Base-by-base conservation (phyloP, 139 green algal genomes). In the Chlorella sorokiniana region DNA sequence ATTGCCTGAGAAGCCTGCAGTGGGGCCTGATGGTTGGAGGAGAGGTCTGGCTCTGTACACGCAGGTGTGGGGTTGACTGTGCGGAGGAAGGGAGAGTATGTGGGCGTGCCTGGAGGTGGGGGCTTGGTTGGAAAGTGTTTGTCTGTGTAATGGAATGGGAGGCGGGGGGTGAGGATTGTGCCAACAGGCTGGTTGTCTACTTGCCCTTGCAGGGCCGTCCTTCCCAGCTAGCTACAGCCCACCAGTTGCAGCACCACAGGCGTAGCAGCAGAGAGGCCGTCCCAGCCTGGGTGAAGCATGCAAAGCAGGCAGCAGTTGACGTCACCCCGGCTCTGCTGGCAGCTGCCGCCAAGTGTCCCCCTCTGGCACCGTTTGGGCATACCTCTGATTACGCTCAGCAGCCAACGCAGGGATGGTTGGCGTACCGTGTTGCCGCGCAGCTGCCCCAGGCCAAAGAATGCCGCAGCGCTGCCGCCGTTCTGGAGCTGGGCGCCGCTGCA, bases 241-340 rank as follows among this genome's bases (percentile, higher is more conserved):
- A 42, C n/a, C 42, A 62, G 48, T 3, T 56, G 25, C 35, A 27
- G 37, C 37, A n/a, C 37, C 54, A 6, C 45, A 56, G 48, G 11
- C 48, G 48, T 25, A 16, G 48, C 48, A 56, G 48, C 16, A 25
- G 48, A 56, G 48, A 11, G 14, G 9, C 44, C 1, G 68, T 51
- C 1, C 73, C 73, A 16, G 73, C 51, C 29, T 79, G 73, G 73
- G 73, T 69, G 54, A 35, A 42, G 18, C 54, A 37, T 31, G 73
- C 54, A 25, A 41, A 29, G 37, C 54, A 79, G 14, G 41, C n/a
- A 23, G 73, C 23, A 9, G 25, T 48, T 18, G 73, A 79, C 38
- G 22, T 68, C 37, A 79, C 73, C 0, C 54, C 51, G 16, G 73
- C 73, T 8, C 6, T 69, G 73, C 37, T 79, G 35, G 52, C 52